Base-by-base conservation (phyloP, 805 yeast species). In the Grigorovia humatica region DNA sequence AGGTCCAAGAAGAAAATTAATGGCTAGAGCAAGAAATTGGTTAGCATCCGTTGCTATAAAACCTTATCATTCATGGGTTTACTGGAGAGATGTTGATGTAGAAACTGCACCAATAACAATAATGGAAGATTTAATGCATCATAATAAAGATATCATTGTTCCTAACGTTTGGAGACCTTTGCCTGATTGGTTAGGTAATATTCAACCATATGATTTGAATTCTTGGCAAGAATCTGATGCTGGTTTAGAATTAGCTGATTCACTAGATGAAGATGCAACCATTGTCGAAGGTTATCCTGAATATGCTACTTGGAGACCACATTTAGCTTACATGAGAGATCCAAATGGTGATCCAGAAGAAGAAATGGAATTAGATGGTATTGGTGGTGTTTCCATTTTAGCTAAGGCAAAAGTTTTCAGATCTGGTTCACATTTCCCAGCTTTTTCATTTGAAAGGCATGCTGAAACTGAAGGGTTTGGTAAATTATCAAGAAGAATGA, bases 381-480 rank as follows among this genome's bases (percentile, higher is more conserved):
- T 91, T 59, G 99, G 99, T 27, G 99, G 98, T 57, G 99, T 91
- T 45, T 88, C 96, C 0, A 89, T 93, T 57, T 74, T 91, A 58
- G 78, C 95, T 45, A 87, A 85, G 66, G 97, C 96, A 2, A 72
- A 74, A 47, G 96, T 91, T 2, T 91, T 91, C 74, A 76, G 88
- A 57, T 71, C 78, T 27, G 99, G 99, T 12, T 83, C 95, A 2
- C 95, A 88, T 70, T 91, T 90, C 77, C 98, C 99, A 9, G 98
- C 96, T 1, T 91, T 91, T 65, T 87, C 96, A 41, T 91, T 88
- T 69, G 86, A 88, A 68, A 88, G 88, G 61, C 98, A 93, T 66
- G 99, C 98, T 3, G 99, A 91, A 66, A 91, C 98, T 1, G 98
- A 93, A 70, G 98, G 96, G 0, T 91, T 93, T 68, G 99, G 96